These are phyloP conservation scores for Diaporthe aspalathi DNA, from an alignment of 2,329 filamentous ascomycete genomes.

Conservation along the genomic window DNA sequence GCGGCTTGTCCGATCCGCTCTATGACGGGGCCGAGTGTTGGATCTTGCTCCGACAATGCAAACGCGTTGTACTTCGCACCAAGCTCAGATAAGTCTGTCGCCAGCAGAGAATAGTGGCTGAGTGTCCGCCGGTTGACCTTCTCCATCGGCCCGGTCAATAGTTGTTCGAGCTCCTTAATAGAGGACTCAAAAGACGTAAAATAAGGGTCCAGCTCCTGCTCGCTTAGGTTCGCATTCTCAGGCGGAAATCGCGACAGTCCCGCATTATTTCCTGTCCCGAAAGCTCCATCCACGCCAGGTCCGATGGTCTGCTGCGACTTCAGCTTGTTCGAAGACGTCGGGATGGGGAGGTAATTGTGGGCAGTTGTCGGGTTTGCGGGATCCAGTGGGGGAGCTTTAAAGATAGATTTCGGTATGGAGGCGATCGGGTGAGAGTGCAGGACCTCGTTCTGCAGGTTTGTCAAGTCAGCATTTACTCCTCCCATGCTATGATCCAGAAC, in stretches of 20 bases:
- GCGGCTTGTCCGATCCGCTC: slow-evolving; percentile 95
- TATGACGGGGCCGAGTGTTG: slow-evolving; percentile 89
- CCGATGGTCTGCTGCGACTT: slow-evolving; percentile 64
- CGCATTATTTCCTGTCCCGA: slow-evolving; percentile 62
- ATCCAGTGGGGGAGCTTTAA: slow-evolving; percentile 95
- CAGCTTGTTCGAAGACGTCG: slow-evolving; percentile 86
- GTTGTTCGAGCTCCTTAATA: slow-evolving; percentile 88
- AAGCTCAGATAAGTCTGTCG: slow-evolving; percentile 89
- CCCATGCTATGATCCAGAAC: background rate
- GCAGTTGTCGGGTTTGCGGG: slow-evolving; percentile 91
- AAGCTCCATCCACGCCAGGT: slow-evolving; percentile 43
- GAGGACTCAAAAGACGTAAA: slow-evolving; percentile 94
- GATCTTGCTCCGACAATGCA: slow-evolving; percentile 90
- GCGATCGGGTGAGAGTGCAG: slow-evolving; percentile 89
- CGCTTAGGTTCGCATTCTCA: slow-evolving; percentile 78
- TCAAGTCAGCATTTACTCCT: slow-evolving; percentile 46
- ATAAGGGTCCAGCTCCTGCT: slow-evolving; percentile 94
- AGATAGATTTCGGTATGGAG: slow-evolving; percentile 91
- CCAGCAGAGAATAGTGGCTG: slow-evolving; percentile 84
- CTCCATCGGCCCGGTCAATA: slow-evolving; percentile 93
- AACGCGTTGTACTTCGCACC: slow-evolving; percentile 98
- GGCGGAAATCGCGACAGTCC: slow-evolving; percentile 85
- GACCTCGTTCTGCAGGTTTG: slow-evolving; percentile 80
- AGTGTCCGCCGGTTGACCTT: slow-evolving; percentile 94
- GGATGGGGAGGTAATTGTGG: slow-evolving; percentile 88